phyloP scores from a whole-genome alignment of 2,329 filamentous ascomycete species.

The Parafenestella ontariensis region DNA sequence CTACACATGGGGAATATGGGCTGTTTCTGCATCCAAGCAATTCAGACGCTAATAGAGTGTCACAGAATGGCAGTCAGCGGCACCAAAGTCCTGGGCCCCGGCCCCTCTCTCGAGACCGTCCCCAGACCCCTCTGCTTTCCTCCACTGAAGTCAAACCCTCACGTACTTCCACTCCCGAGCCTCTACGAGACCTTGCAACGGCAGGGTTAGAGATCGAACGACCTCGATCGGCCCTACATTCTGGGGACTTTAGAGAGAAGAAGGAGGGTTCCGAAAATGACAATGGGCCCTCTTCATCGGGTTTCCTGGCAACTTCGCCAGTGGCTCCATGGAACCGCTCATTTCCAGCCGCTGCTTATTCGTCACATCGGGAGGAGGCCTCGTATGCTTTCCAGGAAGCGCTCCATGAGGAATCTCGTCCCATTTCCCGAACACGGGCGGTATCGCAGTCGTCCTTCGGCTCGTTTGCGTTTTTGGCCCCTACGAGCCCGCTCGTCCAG shows the following conservation, averaged over 20 bases:
- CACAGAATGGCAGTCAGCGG: conserved; percentile 23
- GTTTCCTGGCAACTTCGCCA: conserved; percentile 57
- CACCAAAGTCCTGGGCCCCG: conserved; percentile 20
- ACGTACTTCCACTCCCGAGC: conserved; percentile 36
- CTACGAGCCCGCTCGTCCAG: conserved; percentile 90
- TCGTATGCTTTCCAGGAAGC: conserved; percentile 24
- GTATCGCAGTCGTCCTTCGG: conserved; percentile 69
- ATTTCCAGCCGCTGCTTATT: conserved; percentile 51
- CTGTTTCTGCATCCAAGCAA: background rate
- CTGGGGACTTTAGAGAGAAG: conserved; percentile 66
- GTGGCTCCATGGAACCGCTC: conserved; percentile 64
- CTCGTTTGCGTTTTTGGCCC: conserved; percentile 83
- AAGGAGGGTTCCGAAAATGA: conserved; percentile 36
- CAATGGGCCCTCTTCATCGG: conserved; percentile 14
- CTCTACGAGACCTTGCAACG: conserved; percentile 34
- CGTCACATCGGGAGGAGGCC: conserved; percentile 19
- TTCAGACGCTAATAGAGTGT: conserved; percentile 20
- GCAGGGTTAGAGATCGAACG: conserved; percentile 71
- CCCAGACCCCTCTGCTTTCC: conserved; percentile 44
- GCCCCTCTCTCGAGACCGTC: conserved; percentile 34
- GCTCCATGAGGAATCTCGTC: conserved; percentile 26
- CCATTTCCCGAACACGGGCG: conserved; percentile 52
- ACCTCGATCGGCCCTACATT: conserved; percentile 75
- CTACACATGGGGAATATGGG: background rate
- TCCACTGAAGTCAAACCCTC: conserved; percentile 47